These are phyloP conservation scores for Tetrastigma voinierianum DNA, from an alignment of 164 flowering plant genomes.

Conservation along the genomic window DNA sequence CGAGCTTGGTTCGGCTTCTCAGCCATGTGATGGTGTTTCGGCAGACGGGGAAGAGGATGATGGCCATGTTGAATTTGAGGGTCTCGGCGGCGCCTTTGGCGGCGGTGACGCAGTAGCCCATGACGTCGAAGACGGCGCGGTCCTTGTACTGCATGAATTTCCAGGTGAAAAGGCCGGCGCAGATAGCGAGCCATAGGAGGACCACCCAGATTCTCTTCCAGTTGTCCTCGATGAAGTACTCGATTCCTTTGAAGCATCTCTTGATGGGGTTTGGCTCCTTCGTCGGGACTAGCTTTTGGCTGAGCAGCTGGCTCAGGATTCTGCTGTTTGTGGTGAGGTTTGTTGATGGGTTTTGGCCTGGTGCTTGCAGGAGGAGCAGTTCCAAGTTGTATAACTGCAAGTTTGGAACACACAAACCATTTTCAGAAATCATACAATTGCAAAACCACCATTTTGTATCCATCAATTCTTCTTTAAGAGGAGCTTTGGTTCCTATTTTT, in stretches of 20 bases:
- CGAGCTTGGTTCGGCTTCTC: conserved; percentile 53
- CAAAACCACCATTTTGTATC: no score
- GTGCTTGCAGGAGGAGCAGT: conserved; percentile 53
- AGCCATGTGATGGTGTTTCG: conserved; percentile 76
- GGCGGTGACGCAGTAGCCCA: conserved; percentile 66
- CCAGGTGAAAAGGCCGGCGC: conserved; percentile 61
- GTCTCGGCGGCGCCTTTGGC: conserved; percentile 84
- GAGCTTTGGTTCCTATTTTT: no score
- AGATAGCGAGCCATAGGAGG: conserved; percentile 49
- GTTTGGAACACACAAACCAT: background rate
- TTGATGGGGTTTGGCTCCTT: conserved; percentile 44
- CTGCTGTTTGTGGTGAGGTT: conserved; percentile 32
- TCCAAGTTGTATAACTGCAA: conserved; percentile 50
- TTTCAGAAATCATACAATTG: no score
- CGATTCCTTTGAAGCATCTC: conserved; percentile 15
- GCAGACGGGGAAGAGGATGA: conserved; percentile 66
- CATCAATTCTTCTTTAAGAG: no score
- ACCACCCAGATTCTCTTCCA: conserved; percentile 76
- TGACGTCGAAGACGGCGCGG: conserved; percentile 54
- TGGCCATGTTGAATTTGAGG: conserved; percentile 73
- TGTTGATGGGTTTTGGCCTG: conserved; percentile 36
- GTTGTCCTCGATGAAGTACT: conserved; percentile 57
- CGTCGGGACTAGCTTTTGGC: conserved; percentile 52
- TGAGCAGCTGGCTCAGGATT: conserved; percentile 44
- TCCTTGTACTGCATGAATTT: conserved; percentile 63